Percentiles rank a stretch among this genome's conserved stretches.
Evolutionary conservation across 176 grass and related monocot genomes (phyloP).

Genomic region (Tillandsia fasciculata): DNA sequence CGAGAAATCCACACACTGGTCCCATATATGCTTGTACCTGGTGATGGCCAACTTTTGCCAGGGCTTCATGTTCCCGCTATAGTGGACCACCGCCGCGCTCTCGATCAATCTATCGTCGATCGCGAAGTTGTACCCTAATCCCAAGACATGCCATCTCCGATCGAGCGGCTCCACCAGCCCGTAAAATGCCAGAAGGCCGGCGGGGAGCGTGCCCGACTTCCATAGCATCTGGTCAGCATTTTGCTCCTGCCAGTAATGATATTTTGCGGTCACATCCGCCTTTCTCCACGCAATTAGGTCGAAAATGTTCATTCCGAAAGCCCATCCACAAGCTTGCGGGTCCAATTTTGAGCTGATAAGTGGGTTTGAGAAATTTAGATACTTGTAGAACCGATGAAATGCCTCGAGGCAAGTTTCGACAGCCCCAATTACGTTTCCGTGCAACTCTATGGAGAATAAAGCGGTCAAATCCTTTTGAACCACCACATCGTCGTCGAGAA

Average conservation of each 20-base stretch:
- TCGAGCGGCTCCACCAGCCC: slow-evolving; percentile 89
- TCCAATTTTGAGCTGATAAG: slow-evolving; percentile 82
- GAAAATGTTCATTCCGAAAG: slow-evolving; percentile 98
- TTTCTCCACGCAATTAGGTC: slow-evolving; percentile 96
- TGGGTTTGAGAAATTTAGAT: slow-evolving; percentile 85
- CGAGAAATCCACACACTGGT: slow-evolving; percentile 61
- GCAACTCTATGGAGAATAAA: slow-evolving; percentile 86
- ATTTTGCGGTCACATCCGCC: slow-evolving; percentile 54
- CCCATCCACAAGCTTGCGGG: slow-evolving; percentile 92
- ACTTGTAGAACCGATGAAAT: slow-evolving; percentile 96
- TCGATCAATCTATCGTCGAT: slow-evolving; percentile 97
- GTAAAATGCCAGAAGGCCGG: slow-evolving; percentile 79
- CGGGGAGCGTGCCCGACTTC: slow-evolving; percentile 79
- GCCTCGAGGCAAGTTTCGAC: slow-evolving; percentile 96
- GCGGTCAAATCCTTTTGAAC: slow-evolving; percentile 94
- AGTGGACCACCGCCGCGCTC: slow-evolving; percentile 89
- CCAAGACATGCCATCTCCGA: slow-evolving; percentile 93
- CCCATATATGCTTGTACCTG: slow-evolving; percentile 82
- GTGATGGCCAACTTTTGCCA: slow-evolving; percentile 91
- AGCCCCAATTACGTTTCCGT: slow-evolving; percentile 94
- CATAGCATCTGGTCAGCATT: slow-evolving; percentile 80
- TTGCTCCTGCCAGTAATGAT: slow-evolving; percentile 89
- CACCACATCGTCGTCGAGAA: slow-evolving; percentile 98
- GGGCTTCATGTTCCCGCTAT: slow-evolving; percentile 95
- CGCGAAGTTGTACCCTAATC: slow-evolving; percentile 81